phyloP scores from a whole-genome alignment of 169 alveolate genomes.

The Amoebophrya sp. region DNA sequence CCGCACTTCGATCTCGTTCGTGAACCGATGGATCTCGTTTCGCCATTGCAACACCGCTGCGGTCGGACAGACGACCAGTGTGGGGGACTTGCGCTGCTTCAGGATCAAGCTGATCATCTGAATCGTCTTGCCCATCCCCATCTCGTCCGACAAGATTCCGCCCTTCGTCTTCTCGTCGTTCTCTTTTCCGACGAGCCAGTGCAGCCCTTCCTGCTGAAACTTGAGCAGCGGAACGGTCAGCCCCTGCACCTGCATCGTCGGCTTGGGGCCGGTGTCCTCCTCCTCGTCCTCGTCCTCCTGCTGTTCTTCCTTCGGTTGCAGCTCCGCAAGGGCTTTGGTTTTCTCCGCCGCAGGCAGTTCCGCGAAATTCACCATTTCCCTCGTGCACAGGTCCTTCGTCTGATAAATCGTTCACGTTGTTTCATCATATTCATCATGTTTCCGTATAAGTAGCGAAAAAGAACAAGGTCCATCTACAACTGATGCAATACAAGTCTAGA shows the following conservation, averaged over 20 bases:
- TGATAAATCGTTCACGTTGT: no score
- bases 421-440: no score
- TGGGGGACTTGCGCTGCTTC: constrained; percentile 49
- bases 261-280: neutral
- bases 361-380: neutral
- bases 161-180: constrained; percentile 39
- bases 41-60: constrained; percentile 69
- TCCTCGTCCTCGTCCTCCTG: neutral
- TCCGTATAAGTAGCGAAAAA: no score
- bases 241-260: neutral
- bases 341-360: neutral
- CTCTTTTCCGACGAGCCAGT: constrained; percentile 29
- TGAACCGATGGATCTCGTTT: constrained; percentile 57
- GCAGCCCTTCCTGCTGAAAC: constrained; percentile 33
- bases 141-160: constrained; percentile 70
- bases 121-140: constrained; percentile 74
- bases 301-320: neutral
- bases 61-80: constrained; percentile 65
- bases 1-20: constrained; percentile 52
- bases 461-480: no score
- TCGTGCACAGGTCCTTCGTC: neutral
- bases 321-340: neutral
- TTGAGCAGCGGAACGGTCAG: neutral
- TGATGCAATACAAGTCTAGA: no score
- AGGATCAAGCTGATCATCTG: constrained; percentile 57